Percentiles rank a stretch among this genome's conserved stretches.
Evolutionary conservation across 495 filamentous ascomycete species (phyloP).

Genomic region (Saxispiralis lemnorum): DNA sequence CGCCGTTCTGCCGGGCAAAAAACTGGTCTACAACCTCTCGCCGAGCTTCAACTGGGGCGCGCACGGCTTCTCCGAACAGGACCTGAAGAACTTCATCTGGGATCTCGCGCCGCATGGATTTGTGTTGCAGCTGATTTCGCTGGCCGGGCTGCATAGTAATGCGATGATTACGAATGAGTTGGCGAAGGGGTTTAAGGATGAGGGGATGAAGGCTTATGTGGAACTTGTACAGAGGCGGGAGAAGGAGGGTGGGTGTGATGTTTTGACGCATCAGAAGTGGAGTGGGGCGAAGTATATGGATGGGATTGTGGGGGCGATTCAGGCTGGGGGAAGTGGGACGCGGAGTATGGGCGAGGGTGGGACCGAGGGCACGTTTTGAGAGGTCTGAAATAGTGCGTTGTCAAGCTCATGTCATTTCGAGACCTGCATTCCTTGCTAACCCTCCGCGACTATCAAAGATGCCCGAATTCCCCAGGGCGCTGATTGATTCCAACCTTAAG

Average conservation of each 20-base stretch:
- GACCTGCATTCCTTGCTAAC: no score
- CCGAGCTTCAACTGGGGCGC: slow-evolving; percentile 98
- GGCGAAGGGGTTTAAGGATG: slow-evolving; percentile 60
- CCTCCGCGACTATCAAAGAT: no score
- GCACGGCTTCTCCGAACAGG: slow-evolving; percentile 68
- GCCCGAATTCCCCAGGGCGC: no score
- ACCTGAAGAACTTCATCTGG: slow-evolving; percentile 81
- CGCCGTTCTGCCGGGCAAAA: slow-evolving; percentile 49
- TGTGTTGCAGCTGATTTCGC: slow-evolving; percentile 77
- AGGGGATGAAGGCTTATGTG: slow-evolving; percentile 94
- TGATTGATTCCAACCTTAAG: no score
- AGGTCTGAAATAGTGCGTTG: no score
- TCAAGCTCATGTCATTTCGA: no score
- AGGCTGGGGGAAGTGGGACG: slow-evolving; percentile 54
- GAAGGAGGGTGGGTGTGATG: slow-evolving; percentile 84
- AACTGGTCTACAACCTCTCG: slow-evolving; percentile 85
- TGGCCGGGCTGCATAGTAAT: slow-evolving; percentile 78
- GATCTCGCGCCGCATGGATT: slow-evolving; percentile 89
- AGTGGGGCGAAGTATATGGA: slow-evolving; percentile 86
- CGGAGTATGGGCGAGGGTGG: slow-evolving; percentile 32
- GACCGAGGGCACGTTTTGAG: slow-evolving; percentile 24
- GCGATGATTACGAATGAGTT: slow-evolving; percentile 78
- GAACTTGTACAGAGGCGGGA: slow-evolving; percentile 72
- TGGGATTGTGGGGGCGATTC: slow-evolving; percentile 78
- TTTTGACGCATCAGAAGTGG: slow-evolving; percentile 97